These are phyloP conservation scores for Gracilariopsis chorda DNA, from an alignment of 23 red algal species.

Conservation along the genomic window DNA sequence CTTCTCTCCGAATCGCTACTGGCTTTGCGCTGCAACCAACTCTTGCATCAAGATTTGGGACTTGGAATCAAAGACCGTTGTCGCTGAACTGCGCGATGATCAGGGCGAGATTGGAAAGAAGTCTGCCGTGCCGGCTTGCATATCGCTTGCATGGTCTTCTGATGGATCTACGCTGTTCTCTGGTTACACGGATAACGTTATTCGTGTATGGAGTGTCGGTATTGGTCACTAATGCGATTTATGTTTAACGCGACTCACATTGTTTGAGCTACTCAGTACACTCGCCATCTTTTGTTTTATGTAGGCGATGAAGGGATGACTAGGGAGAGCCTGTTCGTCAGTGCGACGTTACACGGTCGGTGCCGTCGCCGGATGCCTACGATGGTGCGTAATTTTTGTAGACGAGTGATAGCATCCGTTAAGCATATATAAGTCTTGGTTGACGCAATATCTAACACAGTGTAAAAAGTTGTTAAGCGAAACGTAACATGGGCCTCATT, in stretches of 20 bases:
- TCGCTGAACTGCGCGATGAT: constrained; percentile 92
- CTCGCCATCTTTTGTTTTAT: background rate
- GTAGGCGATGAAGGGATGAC: constrained; percentile 28
- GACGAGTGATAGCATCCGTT: too few species aligned
- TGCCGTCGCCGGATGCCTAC: constrained; percentile 30
- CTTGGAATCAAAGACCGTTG: constrained; percentile 96
- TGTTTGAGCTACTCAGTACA: background rate
- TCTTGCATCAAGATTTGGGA: constrained; percentile 98
- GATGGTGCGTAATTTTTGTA: background rate
- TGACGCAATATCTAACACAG: background rate
- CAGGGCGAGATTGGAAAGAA: constrained; percentile 81
- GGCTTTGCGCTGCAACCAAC: constrained; percentile 97
- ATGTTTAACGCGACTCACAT: background rate
- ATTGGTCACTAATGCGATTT: background rate
- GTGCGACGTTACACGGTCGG: background rate
- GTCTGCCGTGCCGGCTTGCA: constrained; percentile 82
- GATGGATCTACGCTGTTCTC: constrained; percentile 96
- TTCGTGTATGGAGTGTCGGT: constrained; percentile 88
- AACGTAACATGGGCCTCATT: background rate
- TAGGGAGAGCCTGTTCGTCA: background rate
- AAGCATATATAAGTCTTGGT: background rate
- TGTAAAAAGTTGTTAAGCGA: background rate
- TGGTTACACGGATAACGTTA: constrained; percentile 96
- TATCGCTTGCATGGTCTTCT: constrained; percentile 90
- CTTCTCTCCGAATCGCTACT: constrained; percentile 99